Evolutionary conservation across 2,329 filamentous ascomycete genomes (phyloP), one percentile per base, ranked within the genome.

Genomic region (Ambrosiella xylebori): DNA sequence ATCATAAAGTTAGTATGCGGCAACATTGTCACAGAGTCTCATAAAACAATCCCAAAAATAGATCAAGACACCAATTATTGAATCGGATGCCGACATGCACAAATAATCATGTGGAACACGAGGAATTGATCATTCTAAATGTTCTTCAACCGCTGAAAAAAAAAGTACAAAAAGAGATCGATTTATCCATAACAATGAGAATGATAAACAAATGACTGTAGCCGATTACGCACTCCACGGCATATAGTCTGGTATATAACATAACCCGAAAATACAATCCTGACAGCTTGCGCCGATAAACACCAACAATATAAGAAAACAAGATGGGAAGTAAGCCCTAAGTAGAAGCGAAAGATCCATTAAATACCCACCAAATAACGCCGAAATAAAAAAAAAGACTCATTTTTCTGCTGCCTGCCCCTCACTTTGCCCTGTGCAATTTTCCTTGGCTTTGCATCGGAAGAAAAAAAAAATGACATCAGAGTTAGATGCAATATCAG

Each of bases 231-330:
- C 19, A 51, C 8, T 11, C 17, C 47, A 11, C 47, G 17, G 35
- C 47, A 36, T 51, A 51, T 51, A 51, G 13, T 19, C 47, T 51
- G 47, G 47, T 51, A 51, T 51, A 51, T 51, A 51, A 19, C 27
- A 51, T 8, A 2, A 35, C 45, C 45, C 17, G 13, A 49, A n/a
- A 9, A 19, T 35, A 4, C 47, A 15, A 19, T 11, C 27, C 4
- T 27, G 6, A 15, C 19, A 27, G 13, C 11, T 11, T 51, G 47
- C 45, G 45, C 45, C 45, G 15, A n/a, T 15, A 15, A 51, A 51
- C 47, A 8, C 27, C 27, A 51, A 36, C 37, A 35, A 36, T 51
- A 49, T 49, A 51, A 3, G 12, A 51, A 51, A 9, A 17, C 17
- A 27, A 12, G 9, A 35, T 19, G 9, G 17, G 17, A 17, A 49